Evolutionary conservation across 805 yeast species (phyloP).

Genomic region (Starmerella davenportii): DNA sequence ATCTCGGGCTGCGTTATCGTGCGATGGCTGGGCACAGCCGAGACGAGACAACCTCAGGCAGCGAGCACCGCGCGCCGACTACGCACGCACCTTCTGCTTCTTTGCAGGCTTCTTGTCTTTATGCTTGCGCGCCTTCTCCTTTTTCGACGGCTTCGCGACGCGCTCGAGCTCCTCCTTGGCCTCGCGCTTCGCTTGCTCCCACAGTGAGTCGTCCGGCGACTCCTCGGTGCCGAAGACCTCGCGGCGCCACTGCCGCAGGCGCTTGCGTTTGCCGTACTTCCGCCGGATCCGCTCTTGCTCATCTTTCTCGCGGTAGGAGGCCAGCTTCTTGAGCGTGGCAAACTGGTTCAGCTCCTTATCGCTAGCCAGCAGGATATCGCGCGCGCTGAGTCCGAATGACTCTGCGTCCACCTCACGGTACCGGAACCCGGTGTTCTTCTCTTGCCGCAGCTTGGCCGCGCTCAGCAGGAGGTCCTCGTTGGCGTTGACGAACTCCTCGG

Average conservation of each 20-base stretch:
- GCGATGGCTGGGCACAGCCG: no score
- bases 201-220: constrained; percentile 20
- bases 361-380: constrained; percentile 81
- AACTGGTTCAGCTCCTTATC: constrained; percentile 70
- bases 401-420: constrained; percentile 95
- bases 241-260: constrained; percentile 79
- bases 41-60: no score
- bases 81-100: no score
- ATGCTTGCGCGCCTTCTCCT: constrained; percentile 1
- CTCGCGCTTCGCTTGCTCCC: constrained; percentile 16
- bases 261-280: constrained; percentile 63
- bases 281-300: constrained; percentile 58
- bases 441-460: constrained; percentile 25
- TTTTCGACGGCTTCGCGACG: constrained; percentile 2
- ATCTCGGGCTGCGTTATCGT: no score
- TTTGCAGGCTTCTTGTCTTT: no score
- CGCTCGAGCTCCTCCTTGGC: constrained; percentile 1
- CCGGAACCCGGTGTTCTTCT: constrained; percentile 39
- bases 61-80: no score
- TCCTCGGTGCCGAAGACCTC: constrained; percentile 52
- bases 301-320: constrained; percentile 74
- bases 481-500: constrained; percentile 61
- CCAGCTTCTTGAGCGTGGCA: constrained; percentile 79
- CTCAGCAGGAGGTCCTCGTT: constrained; percentile 49
- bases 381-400: constrained; percentile 62